Evolutionary conservation across 164 flowering plant species (phyloP), one percentile per base, ranked within the genome.

Genomic region (Tinospora cordifolia): DNA sequence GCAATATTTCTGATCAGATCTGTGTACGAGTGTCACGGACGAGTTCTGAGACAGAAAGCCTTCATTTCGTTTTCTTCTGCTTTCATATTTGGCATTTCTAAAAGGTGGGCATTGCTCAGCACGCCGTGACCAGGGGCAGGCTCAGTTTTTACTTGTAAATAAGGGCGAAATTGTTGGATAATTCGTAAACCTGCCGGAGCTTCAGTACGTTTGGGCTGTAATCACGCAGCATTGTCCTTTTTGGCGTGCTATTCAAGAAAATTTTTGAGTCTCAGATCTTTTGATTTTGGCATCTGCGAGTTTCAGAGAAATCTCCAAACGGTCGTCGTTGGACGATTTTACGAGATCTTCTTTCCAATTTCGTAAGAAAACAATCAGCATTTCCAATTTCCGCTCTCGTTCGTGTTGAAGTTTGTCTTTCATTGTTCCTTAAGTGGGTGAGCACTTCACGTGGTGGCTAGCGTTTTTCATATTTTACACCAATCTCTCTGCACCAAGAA

Each of bases 111-210:
- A 8, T 8, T 41, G 46, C 11, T 41, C 46, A 41, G 46, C 46
- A 12, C 2, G 8, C 46, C 46, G 46, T 41, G 46, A 41, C 4
- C 47, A 13, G 46, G 41, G 22, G 27, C 36, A 64, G 22, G 27
- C 57, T 25, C 47, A 30, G 69, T 44, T 27, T 27, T 69, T 69
- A 65, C 46, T 49, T n/a, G 69, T 49, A 21, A 57, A 68, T 54
- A 39, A 40, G 15, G 17, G 65, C 25, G 63, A 36, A 60, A 41
- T 40, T 6, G 58, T 40, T 41, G 15, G 58, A 57, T 15, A 38
- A 63, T 14, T 65, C 25, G 25, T 17, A 24, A 65, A 58, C 22
- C 66, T 47, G 24, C 66, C 24, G 7, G n/a, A 27, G 9, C 6
- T 68, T 25, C 51, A 17, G 59, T 68, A 26, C 30, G 57, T 38